phyloP scores from a whole-genome alignment of 2,329 filamentous ascomycete genomes.

The Sporothrix protearum region DNA sequence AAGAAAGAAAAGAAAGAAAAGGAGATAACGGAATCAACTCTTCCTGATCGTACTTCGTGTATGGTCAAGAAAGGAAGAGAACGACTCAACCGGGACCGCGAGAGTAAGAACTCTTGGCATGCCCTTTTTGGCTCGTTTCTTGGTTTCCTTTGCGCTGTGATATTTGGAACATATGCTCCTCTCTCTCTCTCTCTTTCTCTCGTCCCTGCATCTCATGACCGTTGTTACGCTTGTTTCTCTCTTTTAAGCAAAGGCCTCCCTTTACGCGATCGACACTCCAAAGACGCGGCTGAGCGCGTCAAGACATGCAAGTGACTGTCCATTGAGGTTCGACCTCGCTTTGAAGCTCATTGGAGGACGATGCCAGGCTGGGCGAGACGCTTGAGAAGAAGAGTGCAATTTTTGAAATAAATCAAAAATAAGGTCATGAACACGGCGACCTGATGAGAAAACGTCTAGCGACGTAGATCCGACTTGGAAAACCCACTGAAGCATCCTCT shows the following conservation, averaged over 20 bases:
- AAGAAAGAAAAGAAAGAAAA: not conserved
- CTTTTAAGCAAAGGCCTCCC: not conserved
- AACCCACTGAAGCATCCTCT: too few relatives aligned
- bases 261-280: constrained; percentile 7
- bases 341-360: not conserved
- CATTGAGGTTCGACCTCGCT: not conserved
- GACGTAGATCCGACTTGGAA: too few relatives aligned
- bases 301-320: not conserved
- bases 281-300: constrained; percentile 18
- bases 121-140: not conserved
- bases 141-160: not conserved
- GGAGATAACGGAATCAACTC: not conserved
- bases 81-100: not conserved
- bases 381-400: not conserved
- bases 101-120: not conserved
- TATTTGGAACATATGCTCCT: not conserved
- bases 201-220: not conserved
- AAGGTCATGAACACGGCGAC: too few relatives aligned
- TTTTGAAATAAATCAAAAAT: too few relatives aligned
- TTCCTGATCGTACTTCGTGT: not conserved
- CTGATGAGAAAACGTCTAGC: too few relatives aligned
- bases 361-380: not conserved
- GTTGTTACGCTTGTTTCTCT: not conserved
- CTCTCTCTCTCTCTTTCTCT: not conserved
- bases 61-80: not conserved